Evolutionary conservation across 139 green algal species (phyloP).

Genomic region (Parachlorella kessleri): DNA sequence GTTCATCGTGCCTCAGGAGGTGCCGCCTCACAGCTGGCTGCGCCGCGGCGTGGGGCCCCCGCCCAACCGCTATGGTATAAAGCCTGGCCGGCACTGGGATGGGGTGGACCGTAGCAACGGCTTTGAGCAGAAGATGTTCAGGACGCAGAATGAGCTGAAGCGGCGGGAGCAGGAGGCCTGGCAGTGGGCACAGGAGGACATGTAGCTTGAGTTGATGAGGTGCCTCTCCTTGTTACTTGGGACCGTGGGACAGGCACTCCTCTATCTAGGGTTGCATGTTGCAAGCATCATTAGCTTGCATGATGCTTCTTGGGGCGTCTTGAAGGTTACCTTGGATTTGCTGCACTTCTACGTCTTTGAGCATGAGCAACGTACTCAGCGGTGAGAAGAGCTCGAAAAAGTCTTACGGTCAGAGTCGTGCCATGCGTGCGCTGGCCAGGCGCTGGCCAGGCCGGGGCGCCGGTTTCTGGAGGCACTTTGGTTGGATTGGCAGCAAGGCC

Average conservation of each 20-base stretch:
- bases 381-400: no score
- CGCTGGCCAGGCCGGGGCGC: no score
- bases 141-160: constrained; percentile 52
- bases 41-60: constrained; percentile 74
- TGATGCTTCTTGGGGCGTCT: background rate
- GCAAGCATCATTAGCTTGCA: no score
- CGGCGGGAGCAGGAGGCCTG: constrained; percentile 59
- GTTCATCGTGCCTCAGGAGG: constrained; percentile 85
- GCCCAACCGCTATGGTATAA: constrained; percentile 91
- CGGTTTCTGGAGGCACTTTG: no score
- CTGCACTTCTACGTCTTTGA: no score
- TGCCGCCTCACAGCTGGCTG: constrained; percentile 95
- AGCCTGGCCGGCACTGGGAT: constrained; percentile 96
- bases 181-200: constrained; percentile 73
- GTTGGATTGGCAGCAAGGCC: no score
- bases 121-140: constrained; percentile 89
- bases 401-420: no score
- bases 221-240: background rate
- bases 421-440: no score
- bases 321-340: no score
- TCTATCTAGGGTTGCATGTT: background rate
- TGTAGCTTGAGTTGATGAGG: constrained; percentile 64
- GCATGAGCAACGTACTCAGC: no score
- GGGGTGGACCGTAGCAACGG: constrained; percentile 94
- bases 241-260: background rate